These are phyloP conservation scores for Ceriops decandra DNA, from an alignment of 345 rosid genomes.

Conservation along the genomic window DNA sequence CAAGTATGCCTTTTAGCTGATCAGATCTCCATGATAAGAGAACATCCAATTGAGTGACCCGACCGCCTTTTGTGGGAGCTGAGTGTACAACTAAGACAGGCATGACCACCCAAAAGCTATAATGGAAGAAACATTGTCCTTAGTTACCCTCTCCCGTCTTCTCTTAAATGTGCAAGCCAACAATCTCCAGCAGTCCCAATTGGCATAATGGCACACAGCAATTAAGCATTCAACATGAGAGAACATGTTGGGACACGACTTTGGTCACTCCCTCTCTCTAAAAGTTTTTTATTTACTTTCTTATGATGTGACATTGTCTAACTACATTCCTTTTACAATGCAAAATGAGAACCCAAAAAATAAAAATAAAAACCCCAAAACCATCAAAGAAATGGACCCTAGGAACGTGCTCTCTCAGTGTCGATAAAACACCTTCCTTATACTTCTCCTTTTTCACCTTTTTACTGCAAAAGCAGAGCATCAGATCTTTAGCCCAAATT, in stretches of 20 bases:
- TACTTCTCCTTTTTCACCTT: background rate
- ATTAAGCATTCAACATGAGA: constrained; percentile 30
- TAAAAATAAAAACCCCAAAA: background rate
- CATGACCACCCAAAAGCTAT: constrained; percentile 26
- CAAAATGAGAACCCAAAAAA: background rate
- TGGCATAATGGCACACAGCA: constrained; percentile 38
- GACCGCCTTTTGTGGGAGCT: constrained; percentile 52
- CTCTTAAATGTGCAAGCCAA: constrained; percentile 19
- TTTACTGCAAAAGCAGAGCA: too few relatives aligned
- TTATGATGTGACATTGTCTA: constrained; percentile 35
- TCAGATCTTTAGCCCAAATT: background rate
- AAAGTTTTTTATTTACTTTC: constrained; percentile 18
- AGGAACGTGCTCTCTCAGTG: constrained; percentile 6
- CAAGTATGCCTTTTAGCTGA: constrained; percentile 28
- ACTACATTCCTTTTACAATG: constrained; percentile 15
- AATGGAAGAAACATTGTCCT: constrained; percentile 22
- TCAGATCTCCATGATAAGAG: constrained; percentile 36
- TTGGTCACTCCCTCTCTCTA: constrained; percentile 16
- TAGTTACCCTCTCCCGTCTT: constrained; percentile 6
- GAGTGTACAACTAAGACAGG: constrained; percentile 52
- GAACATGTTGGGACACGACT: constrained; percentile 33
- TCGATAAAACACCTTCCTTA: background rate
- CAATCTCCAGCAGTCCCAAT: constrained; percentile 14
- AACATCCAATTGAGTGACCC: constrained; percentile 31
- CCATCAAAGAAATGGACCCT: constrained; percentile 11